Evolutionary conservation across 306 rosid genomes (phyloP), one percentile per base, ranked within the genome.

Genomic region (Castanea sativa): DNA sequence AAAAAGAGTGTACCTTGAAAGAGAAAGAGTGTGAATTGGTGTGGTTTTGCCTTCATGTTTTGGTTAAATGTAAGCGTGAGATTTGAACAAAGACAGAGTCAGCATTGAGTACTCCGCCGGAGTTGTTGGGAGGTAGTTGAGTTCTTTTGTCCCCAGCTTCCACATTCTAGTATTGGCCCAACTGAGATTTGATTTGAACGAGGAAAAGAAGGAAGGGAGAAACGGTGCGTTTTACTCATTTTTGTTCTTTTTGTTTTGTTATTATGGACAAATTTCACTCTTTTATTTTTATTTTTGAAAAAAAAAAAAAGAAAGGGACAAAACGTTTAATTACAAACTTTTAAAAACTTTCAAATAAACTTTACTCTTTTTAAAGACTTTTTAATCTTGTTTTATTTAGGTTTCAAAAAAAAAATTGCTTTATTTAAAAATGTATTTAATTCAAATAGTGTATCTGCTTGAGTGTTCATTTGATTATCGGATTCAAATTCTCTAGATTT

Each of bases 51-150:
- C 51, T 29, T 80, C 84, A 84, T 80, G 55, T n/a, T 67, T n/a
- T 41, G 69, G 64, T 23, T 14, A 41, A n/a, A 52, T 56, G 55
- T 69, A 10, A 52, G 6, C 8, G 58, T 56, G 30, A 79, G 55
- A 27, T 58, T 41, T 70, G 73, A 25, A 68, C 63, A 60, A 13
- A 69, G 75, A 16, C 51, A n/a, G 77, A 70, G 53, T 79, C 83
- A 16, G 84, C 88, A 80, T 88, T 83, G 92, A 74, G 41, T 12
- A 10, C 63, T 82, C 88, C 90, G 90, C 87, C 77, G 18, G 81
- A 59, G 51, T 65, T 59, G 53, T 61, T 55, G 41, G 13, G 6
- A 41, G 41, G 74, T 63, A 38, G 78, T 68, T 49, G 16, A 49
- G 53, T 49, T 49, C 12, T 41, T 41, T 41, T 41, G 43, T 38